phyloP scores from a whole-genome alignment of 1,139 yeast genomes.

The Taphrina flavorubra region DNA sequence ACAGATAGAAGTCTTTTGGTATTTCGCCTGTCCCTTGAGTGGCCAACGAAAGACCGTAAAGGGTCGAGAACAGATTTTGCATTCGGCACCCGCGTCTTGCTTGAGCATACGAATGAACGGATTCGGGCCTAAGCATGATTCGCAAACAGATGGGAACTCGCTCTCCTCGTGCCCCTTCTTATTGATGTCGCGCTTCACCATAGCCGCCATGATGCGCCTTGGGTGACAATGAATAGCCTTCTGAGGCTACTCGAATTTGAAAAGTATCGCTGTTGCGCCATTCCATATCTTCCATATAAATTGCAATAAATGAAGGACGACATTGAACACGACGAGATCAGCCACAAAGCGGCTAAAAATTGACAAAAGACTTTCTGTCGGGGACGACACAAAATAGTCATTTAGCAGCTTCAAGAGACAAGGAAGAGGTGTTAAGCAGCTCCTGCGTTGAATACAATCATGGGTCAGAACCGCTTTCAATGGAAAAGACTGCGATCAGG shows the following conservation, averaged over 20 bases:
- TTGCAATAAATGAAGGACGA: background rate
- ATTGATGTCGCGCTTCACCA: constrained; percentile 48
- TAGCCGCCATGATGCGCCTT: constrained; percentile 29
- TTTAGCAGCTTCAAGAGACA: background rate
- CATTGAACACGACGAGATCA: background rate
- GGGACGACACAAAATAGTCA: constrained; percentile 27
- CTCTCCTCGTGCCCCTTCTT: constrained; percentile 53
- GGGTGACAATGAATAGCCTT: too few species aligned
- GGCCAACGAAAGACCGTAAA: constrained; percentile 81
- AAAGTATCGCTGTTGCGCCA: background rate
- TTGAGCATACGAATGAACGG: constrained; percentile 72
- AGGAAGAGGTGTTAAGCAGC: background rate
- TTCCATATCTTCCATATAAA: background rate
- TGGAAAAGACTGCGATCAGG: background rate
- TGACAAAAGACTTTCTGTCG: constrained; percentile 19
- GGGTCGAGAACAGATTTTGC: constrained; percentile 75
- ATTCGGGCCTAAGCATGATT: constrained; percentile 54
- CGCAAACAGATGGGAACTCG: constrained; percentile 56
- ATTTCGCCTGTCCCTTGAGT: constrained; percentile 49
- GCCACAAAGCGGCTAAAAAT: constrained; percentile 16
- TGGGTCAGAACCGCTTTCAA: constrained; percentile 3
- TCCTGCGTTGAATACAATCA: background rate
- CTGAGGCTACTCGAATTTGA: too few species aligned
- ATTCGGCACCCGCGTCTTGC: constrained; percentile 73
- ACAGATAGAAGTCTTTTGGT: constrained; percentile 53